Conservation (phyloP, 768 basidiomycete species). For the Lactarius sp. region DNA sequence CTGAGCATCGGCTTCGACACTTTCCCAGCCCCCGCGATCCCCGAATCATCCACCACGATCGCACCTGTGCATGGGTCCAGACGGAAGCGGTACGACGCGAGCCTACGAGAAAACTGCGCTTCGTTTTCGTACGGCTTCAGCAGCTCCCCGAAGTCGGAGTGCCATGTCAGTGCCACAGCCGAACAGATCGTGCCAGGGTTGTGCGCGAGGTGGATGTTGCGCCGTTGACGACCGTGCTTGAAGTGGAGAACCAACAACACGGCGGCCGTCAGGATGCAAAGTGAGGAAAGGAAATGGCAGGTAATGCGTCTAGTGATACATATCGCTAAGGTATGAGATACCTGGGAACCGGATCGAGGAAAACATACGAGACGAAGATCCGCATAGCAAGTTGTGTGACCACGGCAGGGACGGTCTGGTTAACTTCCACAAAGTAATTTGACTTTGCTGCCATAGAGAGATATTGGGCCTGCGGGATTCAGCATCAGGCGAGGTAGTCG, state of each 20-base stretch:
- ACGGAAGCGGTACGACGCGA: conserved; percentile 20
- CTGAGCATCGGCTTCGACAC: background rate
- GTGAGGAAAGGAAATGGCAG: conserved; percentile 43
- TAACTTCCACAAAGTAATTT: conserved; percentile 50
- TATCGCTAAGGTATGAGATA: conserved; percentile 1
- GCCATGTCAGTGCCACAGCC: conserved; percentile 16
- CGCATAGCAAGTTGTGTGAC: conserved; percentile 43
- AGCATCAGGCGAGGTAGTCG: background rate
- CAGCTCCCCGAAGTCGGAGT: conserved; percentile 24
- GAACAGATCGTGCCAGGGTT: conserved; percentile 16
- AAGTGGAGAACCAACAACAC: conserved; percentile 45
- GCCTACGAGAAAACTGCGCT: background rate
- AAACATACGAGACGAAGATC: conserved; percentile 54
- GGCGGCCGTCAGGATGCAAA: conserved; percentile 47
- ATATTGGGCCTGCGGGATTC: conserved; percentile 44
- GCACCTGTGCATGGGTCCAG: conserved; percentile 22
- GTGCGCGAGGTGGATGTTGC: conserved; percentile 17
- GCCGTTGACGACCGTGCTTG: conserved; percentile 32
- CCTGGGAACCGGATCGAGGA: background rate
- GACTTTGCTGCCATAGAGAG: conserved; percentile 52
- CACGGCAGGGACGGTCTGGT: conserved; percentile 37
- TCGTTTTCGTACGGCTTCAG: conserved; percentile 7
- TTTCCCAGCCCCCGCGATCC: background rate
- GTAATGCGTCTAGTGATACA: conserved; percentile 26
- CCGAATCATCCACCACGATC: conserved; percentile 21